phyloP scores from a whole-genome alignment of 768 basidiomycete genomes.

The Exsudoporus frostii region DNA sequence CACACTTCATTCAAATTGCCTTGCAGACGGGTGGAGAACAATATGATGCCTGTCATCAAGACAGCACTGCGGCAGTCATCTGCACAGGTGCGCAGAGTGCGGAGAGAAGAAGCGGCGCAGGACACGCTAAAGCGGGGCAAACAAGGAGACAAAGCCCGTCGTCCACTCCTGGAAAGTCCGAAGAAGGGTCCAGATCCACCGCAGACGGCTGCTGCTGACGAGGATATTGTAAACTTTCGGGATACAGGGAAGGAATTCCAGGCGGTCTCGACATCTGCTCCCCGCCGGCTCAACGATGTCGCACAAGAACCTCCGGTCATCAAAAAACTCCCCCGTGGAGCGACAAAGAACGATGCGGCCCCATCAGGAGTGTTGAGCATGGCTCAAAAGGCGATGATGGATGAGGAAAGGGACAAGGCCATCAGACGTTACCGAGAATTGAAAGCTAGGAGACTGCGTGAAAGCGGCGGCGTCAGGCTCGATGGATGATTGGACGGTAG shows the following conservation, averaged over 20 bases:
- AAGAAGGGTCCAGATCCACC: conserved; percentile 14
- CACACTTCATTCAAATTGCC: neutral
- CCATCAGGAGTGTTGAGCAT: conserved; percentile 55
- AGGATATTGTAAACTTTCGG: conserved; percentile 19
- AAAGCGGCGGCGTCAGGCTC: conserved; percentile 9
- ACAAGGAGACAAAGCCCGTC: conserved; percentile 5
- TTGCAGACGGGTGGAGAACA: conserved; percentile 67
- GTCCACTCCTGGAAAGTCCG: conserved; percentile 8
- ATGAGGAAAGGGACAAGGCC: conserved; percentile 66
- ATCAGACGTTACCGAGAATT: conserved; percentile 67
- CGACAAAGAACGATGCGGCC: conserved; percentile 27
- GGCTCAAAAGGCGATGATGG: conserved; percentile 76
- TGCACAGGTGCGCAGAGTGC: conserved; percentile 45
- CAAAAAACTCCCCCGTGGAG: conserved; percentile 52
- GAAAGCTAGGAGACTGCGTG: conserved; percentile 46
- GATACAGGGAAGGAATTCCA: conserved; percentile 46
- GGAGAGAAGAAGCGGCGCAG: conserved; percentile 28
- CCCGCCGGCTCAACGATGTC: conserved; percentile 68
- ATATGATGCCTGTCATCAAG: conserved; percentile 62
- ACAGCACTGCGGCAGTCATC: conserved; percentile 59
- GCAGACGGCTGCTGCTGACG: conserved; percentile 9
- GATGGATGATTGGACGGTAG: conserved; percentile 5
- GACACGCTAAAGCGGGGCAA: conserved; percentile 17
- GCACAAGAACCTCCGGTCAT: conserved; percentile 66
- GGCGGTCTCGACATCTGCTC: conserved; percentile 48